Conservation (phyloP, 805 yeast species). For the Kurtzmaniella cleridarum region DNA sequence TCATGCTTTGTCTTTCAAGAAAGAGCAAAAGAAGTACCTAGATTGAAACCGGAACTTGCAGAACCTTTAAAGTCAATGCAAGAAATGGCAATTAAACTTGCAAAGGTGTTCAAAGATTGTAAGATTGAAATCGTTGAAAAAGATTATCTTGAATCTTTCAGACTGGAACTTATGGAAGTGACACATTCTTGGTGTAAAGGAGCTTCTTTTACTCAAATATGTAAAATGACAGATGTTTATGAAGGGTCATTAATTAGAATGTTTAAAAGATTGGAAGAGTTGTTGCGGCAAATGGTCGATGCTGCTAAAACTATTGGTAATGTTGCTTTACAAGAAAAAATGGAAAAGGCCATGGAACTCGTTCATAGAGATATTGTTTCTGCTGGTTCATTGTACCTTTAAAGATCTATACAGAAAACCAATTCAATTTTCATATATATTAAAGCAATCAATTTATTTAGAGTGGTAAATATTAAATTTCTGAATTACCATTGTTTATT, state of each 20-base stretch:
- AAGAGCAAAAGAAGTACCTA: slow-evolving; percentile 81
- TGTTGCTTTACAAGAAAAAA: slow-evolving; percentile 74
- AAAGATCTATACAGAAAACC: slow-evolving; percentile 9
- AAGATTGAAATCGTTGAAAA: slow-evolving; percentile 86
- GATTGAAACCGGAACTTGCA: slow-evolving; percentile 82
- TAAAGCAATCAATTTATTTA: too few relatives aligned
- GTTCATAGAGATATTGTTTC: slow-evolving; percentile 95
- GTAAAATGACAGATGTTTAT: slow-evolving; percentile 98
- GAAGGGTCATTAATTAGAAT: slow-evolving; percentile 95
- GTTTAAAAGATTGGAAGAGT: slow-evolving; percentile 91
- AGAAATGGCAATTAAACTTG: slow-evolving; percentile 87
- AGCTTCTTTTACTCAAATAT: slow-evolving; percentile 91
- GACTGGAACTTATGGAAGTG: slow-evolving; percentile 94
- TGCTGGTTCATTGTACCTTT: slow-evolving; percentile 86
- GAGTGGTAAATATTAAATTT: too few relatives aligned
- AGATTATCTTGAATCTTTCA: slow-evolving; percentile 87
- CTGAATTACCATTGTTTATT: too few relatives aligned
- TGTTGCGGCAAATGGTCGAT: slow-evolving; percentile 80
- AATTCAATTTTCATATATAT: too few relatives aligned
- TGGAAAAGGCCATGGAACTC: slow-evolving; percentile 78
- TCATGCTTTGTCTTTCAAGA: slow-evolving; percentile 98
- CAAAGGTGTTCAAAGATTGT: slow-evolving; percentile 83
- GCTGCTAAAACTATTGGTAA: slow-evolving; percentile 97
- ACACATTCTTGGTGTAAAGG: slow-evolving; percentile 97
- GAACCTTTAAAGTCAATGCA: slow-evolving; percentile 86